phyloP scores from a whole-genome alignment of 1,284 basidiomycete species.

The Puccinia coronata region DNA sequence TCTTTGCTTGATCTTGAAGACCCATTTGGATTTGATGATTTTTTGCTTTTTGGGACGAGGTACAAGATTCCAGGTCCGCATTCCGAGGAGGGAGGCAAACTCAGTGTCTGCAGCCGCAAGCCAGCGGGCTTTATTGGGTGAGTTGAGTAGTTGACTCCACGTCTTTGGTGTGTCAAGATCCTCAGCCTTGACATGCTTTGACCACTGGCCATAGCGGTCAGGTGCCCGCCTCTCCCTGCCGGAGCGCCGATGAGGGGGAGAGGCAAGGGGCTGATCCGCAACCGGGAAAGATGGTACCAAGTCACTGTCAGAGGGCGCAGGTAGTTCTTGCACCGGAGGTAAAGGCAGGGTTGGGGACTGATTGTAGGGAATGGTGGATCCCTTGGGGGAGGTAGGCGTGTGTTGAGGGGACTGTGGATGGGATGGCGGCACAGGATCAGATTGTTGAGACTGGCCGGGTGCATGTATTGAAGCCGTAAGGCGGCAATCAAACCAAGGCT shows the following conservation, averaged over 20 bases:
- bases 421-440: too few species aligned
- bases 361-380: background rate
- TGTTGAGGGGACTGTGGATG: background rate
- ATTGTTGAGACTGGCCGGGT: too few species aligned
- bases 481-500: too few species aligned
- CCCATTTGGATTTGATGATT: constrained; percentile 29
- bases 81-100: background rate
- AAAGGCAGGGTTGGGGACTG: background rate
- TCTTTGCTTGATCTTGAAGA: background rate
- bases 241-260: too few species aligned
- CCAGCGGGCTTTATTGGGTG: background rate
- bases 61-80: background rate
- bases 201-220: background rate
- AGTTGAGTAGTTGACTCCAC: background rate
- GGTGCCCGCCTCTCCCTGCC: too few species aligned
- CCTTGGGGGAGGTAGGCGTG: background rate
- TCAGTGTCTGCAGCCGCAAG: background rate
- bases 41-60: background rate
- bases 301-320: too few species aligned
- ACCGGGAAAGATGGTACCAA: too few species aligned
- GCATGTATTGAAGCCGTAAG: too few species aligned
- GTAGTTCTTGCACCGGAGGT: background rate
- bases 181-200: background rate
- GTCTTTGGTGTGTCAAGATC: background rate
- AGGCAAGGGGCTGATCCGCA: too few species aligned